Conservation (phyloP, 257 asterid genomes). For the Przewalskia tangutica region DNA sequence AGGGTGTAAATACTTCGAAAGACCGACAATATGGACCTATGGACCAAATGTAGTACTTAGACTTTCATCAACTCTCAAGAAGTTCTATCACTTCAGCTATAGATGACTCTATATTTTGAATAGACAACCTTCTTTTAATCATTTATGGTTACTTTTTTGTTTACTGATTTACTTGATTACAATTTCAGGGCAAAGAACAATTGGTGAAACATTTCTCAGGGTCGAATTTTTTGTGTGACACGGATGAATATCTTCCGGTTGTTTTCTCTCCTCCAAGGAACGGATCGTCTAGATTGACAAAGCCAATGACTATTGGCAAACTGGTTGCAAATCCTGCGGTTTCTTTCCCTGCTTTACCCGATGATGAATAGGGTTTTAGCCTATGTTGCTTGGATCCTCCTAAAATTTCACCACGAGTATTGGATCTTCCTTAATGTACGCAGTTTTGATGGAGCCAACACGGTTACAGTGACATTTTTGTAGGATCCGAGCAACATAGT, state of each 20-base stretch:
- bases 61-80: too few relatives aligned
- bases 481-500: neutral
- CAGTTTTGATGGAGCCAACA: too few relatives aligned
- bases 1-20: too few relatives aligned
- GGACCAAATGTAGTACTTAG: too few relatives aligned
- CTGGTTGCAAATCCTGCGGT: neutral
- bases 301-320: constrained; percentile 1
- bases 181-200: constrained; percentile 13
- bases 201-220: constrained; percentile 10
- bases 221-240: constrained; percentile 3
- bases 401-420: neutral
- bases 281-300: neutral
- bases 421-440: too few relatives aligned
- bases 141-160: neutral
- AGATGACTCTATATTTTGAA: too few relatives aligned
- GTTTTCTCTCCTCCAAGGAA: constrained; percentile 13
- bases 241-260: constrained; percentile 11
- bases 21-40: too few relatives aligned
- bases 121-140: too few relatives aligned
- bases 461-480: neutral
- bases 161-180: neutral
- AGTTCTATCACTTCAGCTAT: neutral
- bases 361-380: neutral
- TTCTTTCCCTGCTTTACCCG: neutral
- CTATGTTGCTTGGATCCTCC: neutral